Percentiles rank a stretch among this genome's conserved stretches.
Evolutionary conservation across 1,284 basidiomycete genomes (phyloP).

Genomic region (Xerocomus nothofagi): DNA sequence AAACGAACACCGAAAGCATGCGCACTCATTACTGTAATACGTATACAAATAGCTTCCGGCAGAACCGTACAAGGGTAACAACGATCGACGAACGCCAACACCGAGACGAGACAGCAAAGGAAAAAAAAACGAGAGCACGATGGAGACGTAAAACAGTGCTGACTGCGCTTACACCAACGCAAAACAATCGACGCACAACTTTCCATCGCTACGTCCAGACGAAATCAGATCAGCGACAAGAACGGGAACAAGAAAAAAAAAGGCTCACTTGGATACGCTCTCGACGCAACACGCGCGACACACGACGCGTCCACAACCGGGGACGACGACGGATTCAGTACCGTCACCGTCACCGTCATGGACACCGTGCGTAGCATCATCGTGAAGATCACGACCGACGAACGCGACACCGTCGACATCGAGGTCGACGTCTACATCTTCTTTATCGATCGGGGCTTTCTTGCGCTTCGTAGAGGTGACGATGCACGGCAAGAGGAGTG

Average conservation of each 20-base stretch:
- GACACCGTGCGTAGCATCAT: background rate
- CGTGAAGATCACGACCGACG: background rate
- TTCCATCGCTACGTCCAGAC: constrained; percentile 28
- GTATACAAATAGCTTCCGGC: constrained; percentile 16
- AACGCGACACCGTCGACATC: background rate
- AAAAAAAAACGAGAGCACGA: constrained; percentile 1
- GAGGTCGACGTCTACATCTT: constrained; percentile 14
- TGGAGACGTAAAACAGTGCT: background rate
- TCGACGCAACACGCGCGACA: constrained; percentile 32
- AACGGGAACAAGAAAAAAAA: background rate
- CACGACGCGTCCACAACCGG: constrained; percentile 31
- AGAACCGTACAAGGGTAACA: constrained; percentile 1
- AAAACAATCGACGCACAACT: constrained; percentile 34
- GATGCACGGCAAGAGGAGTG: background rate
- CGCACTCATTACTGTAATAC: constrained; percentile 8
- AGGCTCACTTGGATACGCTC: constrained; percentile 30
- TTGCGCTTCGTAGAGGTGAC: constrained; percentile 26
- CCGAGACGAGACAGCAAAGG: background rate
- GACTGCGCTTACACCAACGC: constrained; percentile 18
- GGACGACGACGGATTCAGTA: constrained; percentile 16
- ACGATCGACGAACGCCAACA: constrained; percentile 2
- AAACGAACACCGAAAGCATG: background rate
- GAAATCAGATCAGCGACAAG: constrained; percentile 4
- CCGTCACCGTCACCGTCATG: constrained; percentile 4
- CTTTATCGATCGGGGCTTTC: constrained; percentile 26